Evolutionary conservation across 768 basidiomycete genomes (phyloP).

Genomic region (Pulveroboletus sp.): DNA sequence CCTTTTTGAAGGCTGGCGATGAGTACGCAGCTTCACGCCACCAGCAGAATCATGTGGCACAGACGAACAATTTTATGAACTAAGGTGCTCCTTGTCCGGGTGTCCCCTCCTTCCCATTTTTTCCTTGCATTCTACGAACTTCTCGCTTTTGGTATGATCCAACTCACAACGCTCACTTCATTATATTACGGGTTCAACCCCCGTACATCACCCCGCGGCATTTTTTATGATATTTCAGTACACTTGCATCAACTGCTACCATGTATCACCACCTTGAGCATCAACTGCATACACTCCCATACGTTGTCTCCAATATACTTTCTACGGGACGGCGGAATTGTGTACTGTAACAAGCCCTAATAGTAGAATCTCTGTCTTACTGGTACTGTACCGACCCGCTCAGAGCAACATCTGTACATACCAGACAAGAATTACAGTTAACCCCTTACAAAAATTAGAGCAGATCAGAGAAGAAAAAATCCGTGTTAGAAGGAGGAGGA

Average conservation of each 20-base stretch:
- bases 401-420: slow-evolving; percentile 1
- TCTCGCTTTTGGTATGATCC: slow-evolving; percentile 16
- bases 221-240: slow-evolving; percentile 6
- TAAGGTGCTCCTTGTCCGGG: slow-evolving; percentile 3
- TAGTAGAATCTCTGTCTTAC: slow-evolving; percentile 15
- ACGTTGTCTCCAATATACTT: slow-evolving; percentile 15
- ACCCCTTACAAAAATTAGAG: slow-evolving; percentile 20
- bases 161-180: slow-evolving; percentile 30
- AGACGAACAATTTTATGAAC: slow-evolving; percentile 37
- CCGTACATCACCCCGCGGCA: slow-evolving; percentile 46
- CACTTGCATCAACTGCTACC: slow-evolving; percentile 26
- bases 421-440: slow-evolving; percentile 7
- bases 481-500: slow-evolving; percentile 70
- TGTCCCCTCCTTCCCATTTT: background rate
- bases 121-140: background rate
- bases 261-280: slow-evolving; percentile 36
- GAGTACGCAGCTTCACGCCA: slow-evolving; percentile 45
- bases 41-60: slow-evolving; percentile 27
- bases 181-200: slow-evolving; percentile 80
- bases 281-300: slow-evolving; percentile 50
- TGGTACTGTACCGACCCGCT: background rate
- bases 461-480: slow-evolving; percentile 82
- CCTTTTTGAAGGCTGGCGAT: slow-evolving; percentile 75
- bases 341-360: slow-evolving; percentile 24
- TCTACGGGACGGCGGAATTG: slow-evolving; percentile 11